Base-by-base conservation (phyloP, 768 basidiomycete species). In the Suillus subaureus region DNA sequence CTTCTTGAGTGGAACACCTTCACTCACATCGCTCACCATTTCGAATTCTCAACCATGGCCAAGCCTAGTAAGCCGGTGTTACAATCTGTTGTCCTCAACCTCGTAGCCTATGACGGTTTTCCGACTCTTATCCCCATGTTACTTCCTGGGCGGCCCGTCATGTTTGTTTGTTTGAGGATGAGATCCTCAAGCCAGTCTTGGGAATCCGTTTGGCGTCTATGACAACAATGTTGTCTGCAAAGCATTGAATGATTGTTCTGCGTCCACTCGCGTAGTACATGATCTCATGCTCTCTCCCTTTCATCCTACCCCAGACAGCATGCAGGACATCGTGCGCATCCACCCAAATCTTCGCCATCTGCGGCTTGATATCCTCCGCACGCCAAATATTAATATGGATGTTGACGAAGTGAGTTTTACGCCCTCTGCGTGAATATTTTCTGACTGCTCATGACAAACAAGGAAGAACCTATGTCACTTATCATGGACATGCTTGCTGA, bases 331-430 rank as follows among this genome's bases (percentile, higher is more conserved):
- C n/a, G 56, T 39, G n/a, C 56, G 56, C 35, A 57, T 57, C 35
- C 56, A 57, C 56, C 35, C 56, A 1, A 4, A 57, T 57, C 56
- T 37, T 37, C 56, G 56, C 35, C 56, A 57, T 15, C n/a, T 57
- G 35, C 56, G 35, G 15, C 56, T 57, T 39, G 56, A 57, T n/a
- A 57, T 57, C n/a, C 56, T 57, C n/a, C 56, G 56, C 33, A 57
- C 56, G 1, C 56, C 56, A 37, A 57, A 57, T 23, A 13, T 35
- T 6, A 37, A 57, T 9, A 57, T 57, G n/a, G 15, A 8, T 11
- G 54, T 57, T 37, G 35, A 57, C 7, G 35, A 37, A 13, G 56
- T 57, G 35, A 57, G 56, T 37, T n/a, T 37, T 3, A 23, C 8
- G n/a, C 23, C n/a, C 1, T 37, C 56, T 57, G 56, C 56, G 6